Evolutionary conservation across 2,329 filamentous ascomycete genomes (phyloP), one percentile per base, ranked within the genome.

Genomic region (Corynespora cassiicola): DNA sequence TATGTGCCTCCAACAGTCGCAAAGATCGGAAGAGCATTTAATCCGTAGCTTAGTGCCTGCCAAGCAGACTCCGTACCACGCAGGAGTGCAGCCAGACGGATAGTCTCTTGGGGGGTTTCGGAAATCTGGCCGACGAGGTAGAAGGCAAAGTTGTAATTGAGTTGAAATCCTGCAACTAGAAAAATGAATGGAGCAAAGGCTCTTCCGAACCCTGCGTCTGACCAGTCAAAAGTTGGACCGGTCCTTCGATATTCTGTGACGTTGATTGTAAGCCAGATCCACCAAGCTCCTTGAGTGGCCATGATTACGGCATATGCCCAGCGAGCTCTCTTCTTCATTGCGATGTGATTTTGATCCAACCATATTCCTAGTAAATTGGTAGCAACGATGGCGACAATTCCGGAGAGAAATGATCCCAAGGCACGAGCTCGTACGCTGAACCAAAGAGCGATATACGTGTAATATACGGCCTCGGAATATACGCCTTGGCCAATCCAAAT

Each of bases 141-240:
- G 66, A 87, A 87, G 74, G 87, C 65, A 56, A 81, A 87, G 52
- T 87, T 73, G 58, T 88, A 88, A 60, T 88, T 88, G 6, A 86
- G 47, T 63, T 88, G 84, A 56, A 88, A 88, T 0, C 82, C 80
- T 14, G 80, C 64, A 0, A 81, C 79, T 53, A 85, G 75, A 54
- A 88, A 79, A 5, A 88, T 54, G 61, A 84, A 87, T 7, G 86
- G 70, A 0, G 75, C 78, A 51, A 87, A 88, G 0, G 77, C 82
- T 23, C 73, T 71, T 1, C 83, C 84, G 37, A 88, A 88, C 0
- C 81, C 83, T 0, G 68, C 47, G 50, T 76, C 76, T 1, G 60
- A 58, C 86, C 85, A 88, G 64, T 88, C 86, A 47, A 78, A 84
- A 0, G 73, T 76, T 0, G 84, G 82, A 14, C 71, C 67, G 0